Percentiles rank a stretch among this genome's conserved stretches.
These are phyloP conservation scores for Haematococcus sp. DNA, from an alignment of 139 green algal genomes.

Conservation along the genomic window DNA sequence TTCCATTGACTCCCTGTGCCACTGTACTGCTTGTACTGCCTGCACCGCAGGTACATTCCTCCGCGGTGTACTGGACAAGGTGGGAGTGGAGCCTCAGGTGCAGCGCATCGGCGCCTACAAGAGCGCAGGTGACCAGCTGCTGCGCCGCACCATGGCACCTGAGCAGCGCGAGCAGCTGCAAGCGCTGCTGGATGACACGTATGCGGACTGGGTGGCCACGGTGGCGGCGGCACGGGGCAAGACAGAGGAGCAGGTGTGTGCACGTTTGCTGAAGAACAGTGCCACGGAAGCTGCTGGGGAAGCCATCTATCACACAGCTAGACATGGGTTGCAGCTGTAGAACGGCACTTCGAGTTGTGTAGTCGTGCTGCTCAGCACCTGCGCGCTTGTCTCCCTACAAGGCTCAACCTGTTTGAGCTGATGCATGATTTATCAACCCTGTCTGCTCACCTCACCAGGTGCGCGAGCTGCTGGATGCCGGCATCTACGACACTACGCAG, in stretches of 20 bases:
- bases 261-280: no score
- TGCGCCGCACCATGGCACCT: constrained; percentile 80
- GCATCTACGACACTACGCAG: constrained; percentile 68
- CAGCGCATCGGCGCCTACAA: constrained; percentile 88
- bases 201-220: constrained; percentile 63
- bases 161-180: constrained; percentile 68
- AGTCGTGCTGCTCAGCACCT: no score
- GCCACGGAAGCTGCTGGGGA: no score
- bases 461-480: constrained; percentile 71
- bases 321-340: no score
- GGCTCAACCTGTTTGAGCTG: no score
- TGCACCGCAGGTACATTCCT: constrained; percentile 72
- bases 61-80: constrained; percentile 89
- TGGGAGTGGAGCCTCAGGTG: constrained; percentile 76
- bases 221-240: constrained; percentile 67
- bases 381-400: no score
- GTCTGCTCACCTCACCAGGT: no score
- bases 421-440: not conserved
- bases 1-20: not conserved
- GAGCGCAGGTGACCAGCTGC: constrained; percentile 88
- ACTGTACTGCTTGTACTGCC: not conserved
- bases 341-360: no score
- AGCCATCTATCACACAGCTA: no score
- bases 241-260: constrained; percentile 50
- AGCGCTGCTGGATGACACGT: constrained; percentile 84